Conservation (phyloP, 1,284 basidiomycete genomes). For the Ustilago shanxiensis region DNA sequence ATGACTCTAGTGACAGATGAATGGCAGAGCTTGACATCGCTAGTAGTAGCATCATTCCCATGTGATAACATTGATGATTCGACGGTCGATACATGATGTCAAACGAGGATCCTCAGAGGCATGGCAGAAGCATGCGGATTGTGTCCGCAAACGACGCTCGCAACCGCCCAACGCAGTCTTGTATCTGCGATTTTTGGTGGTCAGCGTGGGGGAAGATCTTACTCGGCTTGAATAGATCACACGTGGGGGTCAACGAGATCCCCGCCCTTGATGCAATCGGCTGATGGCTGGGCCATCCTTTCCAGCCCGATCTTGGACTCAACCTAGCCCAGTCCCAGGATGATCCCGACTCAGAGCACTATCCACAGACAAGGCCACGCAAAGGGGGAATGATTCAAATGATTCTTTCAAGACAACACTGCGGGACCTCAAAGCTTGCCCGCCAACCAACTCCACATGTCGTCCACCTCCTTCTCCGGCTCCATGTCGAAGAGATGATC, state of each 20-base stretch:
- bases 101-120: neutral
- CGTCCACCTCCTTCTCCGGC: slow-evolving; percentile 32
- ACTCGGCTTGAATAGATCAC: neutral
- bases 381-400: neutral
- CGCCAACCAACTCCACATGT: slow-evolving; percentile 42
- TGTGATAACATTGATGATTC: neutral
- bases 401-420: neutral
- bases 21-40: neutral
- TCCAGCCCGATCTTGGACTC: neutral
- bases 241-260: slow-evolving; percentile 7
- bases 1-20: neutral
- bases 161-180: neutral
- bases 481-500: slow-evolving; percentile 55
- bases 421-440: slow-evolving; percentile 10
- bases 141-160: slow-evolving; percentile 11
- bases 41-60: neutral
- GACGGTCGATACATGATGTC: neutral
- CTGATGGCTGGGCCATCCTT: neutral
- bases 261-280: neutral
- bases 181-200: neutral
- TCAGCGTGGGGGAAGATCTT: neutral
- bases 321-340: neutral
- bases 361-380: neutral
- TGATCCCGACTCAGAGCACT: neutral
- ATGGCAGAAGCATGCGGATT: slow-evolving; percentile 9